Base-by-base conservation (phyloP, 2,329 filamentous ascomycete genomes). In the Penicillium fuscoglaucum region DNA sequence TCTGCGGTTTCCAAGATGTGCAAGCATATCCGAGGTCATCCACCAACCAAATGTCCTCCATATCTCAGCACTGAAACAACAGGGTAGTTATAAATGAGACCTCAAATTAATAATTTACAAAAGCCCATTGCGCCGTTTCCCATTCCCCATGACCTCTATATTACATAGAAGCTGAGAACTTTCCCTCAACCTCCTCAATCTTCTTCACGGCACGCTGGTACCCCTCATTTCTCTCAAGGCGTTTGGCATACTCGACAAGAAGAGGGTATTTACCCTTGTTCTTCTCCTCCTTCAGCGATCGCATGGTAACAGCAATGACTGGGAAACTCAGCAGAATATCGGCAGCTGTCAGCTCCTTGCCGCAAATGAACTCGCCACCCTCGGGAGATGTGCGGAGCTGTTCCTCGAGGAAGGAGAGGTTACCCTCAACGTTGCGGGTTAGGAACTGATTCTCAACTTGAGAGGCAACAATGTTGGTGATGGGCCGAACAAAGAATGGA, bases 401-500 rank as follows among this genome's bases (percentile, higher is more conserved):
- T n/a, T 67, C 62, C 57, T 82, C 79, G 4, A 82, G 65, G 63
- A 80, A 81, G 6, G 70, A 65, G 52, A 79, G 75, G 45, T 80
- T 74, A 6, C 70, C 69, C 12, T 73, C 68, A 17, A 80, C 65
- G 41, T 80, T 79, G 21, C 72, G 73, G 6, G 68, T 62, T 17
- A 81, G 62, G 61, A 76, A 80, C 5, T 66, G 66, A 6, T 72
- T 63, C 44, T 79, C 73, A 19, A 81, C 70, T 51, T 74, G 74
- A 37, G 73, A 71, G 8, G 83, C 83, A 21, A 90, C 81, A 6
- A 78, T 74, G 6, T 75, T 74, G 15, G 86, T 85, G 60, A 90
- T 79, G 2, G 87, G 87, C 62, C 83, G 86, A 68, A 90, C 77
- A 78, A 90, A 89, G 79, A 90, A 90, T 0, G 87, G 87, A n/a